These are phyloP conservation scores for Neofusicoccum ribis DNA, from an alignment of 2,329 filamentous ascomycete genomes.

Conservation along the genomic window DNA sequence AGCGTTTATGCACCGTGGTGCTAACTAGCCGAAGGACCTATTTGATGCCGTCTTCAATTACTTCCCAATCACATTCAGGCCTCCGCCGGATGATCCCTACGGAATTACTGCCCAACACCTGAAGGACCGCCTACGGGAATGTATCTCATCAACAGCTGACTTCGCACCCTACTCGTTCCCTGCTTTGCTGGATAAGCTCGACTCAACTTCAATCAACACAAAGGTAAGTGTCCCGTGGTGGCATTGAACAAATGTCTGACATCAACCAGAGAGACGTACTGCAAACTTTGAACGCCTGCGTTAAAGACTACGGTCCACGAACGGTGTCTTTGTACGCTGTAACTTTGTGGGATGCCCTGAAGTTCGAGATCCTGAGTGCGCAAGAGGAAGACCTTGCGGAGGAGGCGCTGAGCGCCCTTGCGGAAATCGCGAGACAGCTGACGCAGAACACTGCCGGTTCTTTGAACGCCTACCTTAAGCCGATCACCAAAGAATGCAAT, in stretches of 20 bases:
- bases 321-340: constrained; percentile 64
- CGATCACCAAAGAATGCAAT: constrained; percentile 66
- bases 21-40: constrained; percentile 42
- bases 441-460: constrained; percentile 51
- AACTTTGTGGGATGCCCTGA: constrained; percentile 67
- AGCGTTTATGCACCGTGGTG: neutral
- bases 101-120: constrained; percentile 69
- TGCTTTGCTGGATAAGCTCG: constrained; percentile 67
- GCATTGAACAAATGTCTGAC: neutral
- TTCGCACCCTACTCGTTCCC: constrained; percentile 69
- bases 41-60: constrained; percentile 73
- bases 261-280: constrained; percentile 59
- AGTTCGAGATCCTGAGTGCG: constrained; percentile 67
- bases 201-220: constrained; percentile 67
- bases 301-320: constrained; percentile 58
- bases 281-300: constrained; percentile 61
- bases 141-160: constrained; percentile 61
- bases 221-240: constrained; percentile 49
- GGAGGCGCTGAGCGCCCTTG: constrained; percentile 57
- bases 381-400: constrained; percentile 66
- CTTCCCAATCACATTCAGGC: constrained; percentile 70
- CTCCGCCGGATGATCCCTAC: constrained; percentile 68
- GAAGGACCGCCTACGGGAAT: constrained; percentile 64
- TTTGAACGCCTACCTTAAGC: constrained; percentile 56
- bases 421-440: constrained; percentile 57